Conservation (phyloP, 495 filamentous ascomycete species). For the Saxispiralis lemnorum region DNA sequence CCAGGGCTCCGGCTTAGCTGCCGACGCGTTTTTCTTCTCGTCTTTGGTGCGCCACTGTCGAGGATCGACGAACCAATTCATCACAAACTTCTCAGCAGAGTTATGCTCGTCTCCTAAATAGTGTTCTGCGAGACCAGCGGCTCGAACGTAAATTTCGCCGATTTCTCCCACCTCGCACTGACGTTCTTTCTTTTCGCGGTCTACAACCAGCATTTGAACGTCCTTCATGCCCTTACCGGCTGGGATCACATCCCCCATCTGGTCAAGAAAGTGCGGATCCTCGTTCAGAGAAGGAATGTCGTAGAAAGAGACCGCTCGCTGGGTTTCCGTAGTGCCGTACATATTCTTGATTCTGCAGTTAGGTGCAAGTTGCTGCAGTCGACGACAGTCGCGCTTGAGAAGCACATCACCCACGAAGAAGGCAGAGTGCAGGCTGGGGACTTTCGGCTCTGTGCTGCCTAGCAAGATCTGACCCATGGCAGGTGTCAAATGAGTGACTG, state of each 20-base stretch:
- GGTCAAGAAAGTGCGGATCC: constrained; percentile 51
- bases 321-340: constrained; percentile 86
- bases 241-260: constrained; percentile 63
- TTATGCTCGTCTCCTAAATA: constrained; percentile 51
- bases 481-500: constrained; percentile 81
- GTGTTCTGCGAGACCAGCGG: constrained; percentile 75
- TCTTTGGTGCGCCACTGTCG: constrained; percentile 53
- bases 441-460: constrained; percentile 42
- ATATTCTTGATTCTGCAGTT: constrained; percentile 76
- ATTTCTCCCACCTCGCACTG: constrained; percentile 67
- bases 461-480: constrained; percentile 94
- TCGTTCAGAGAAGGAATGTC: constrained; percentile 55
- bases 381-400: constrained; percentile 71
- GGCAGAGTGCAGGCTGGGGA: constrained; percentile 45
- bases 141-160: constrained; percentile 78
- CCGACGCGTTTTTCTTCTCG: constrained; percentile 28
- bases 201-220: constrained; percentile 81
- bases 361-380: constrained; percentile 55
- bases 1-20: constrained; percentile 46
- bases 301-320: constrained; percentile 72
- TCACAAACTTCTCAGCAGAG: constrained; percentile 54
- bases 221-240: constrained; percentile 82
- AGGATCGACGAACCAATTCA: constrained; percentile 75
- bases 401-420: constrained; percentile 93
- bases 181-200: constrained; percentile 52